Evolutionary conservation across 768 basidiomycete species (phyloP), one percentile per base, ranked within the genome.

Genomic region (Terana coerulea): DNA sequence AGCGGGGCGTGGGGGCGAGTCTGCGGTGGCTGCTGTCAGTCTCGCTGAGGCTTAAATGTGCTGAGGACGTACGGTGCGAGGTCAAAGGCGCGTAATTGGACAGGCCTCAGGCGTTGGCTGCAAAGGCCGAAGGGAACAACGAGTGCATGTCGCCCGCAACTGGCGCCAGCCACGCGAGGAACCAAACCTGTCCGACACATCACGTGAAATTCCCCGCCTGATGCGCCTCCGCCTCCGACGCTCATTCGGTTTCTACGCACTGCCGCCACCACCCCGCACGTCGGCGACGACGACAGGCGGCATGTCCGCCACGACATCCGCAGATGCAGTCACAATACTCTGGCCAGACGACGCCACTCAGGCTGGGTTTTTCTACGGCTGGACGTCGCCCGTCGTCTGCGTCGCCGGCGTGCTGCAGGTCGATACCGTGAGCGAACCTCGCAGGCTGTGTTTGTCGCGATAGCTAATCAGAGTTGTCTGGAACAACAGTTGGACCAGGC

Each of bases 331-430:
- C 45, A 2, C 47, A 6, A 44, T 55, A 15, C 39, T 85, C 60
- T 86, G 83, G 83, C 84, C 84, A 26, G 61, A 65, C 24, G 79
- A 81, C 60, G 66, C 76, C 22, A 29, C 35, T 22, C 55, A 64
- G 42, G 40, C 61, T 19, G 81, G 83, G 2, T 71, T 79, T 47
- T 74, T 75, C 56, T 86, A 82, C 59, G 84, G 84, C 9, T 86
- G 84, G 84, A 54, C 65, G 7, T 58, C 57, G 10, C 77, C 77
- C 26, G 62, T 68, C 3, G 62, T 77, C 2, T 81, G 79, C 59
- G 73, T 84, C 14, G 79, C 75, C 14, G 82, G 83, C 2, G 68
- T 81, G 25, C 43, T 83, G 15, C 59, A 68, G 9, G 62, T 57
- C 3, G 53, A 60, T 2, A 55, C 66, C 31, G 76, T 78, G 57